phyloP scores from a whole-genome alignment of 192 early-diverging fungal genomes.

The Dissophora globulifera region DNA sequence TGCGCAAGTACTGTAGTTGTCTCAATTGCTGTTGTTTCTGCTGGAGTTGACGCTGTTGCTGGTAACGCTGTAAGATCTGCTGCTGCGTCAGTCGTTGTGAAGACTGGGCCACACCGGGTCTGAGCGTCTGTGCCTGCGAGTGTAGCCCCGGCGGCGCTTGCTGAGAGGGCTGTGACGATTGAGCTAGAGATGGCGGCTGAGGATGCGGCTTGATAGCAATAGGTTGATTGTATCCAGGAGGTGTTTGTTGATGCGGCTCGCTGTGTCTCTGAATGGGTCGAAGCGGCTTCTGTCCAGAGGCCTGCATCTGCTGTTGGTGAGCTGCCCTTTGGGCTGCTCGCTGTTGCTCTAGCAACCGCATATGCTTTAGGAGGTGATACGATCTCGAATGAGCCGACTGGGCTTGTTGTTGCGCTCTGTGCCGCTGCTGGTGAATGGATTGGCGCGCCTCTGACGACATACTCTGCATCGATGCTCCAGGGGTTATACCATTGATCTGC shows the following conservation, averaged over 20 bases:
- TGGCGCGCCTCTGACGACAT: background rate
- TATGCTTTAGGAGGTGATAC: conserved; percentile 49
- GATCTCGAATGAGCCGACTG: conserved; percentile 49
- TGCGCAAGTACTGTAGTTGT: conserved; percentile 38
- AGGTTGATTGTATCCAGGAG: conserved; percentile 27
- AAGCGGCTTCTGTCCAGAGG: conserved; percentile 16
- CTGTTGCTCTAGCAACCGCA: conserved; percentile 47
- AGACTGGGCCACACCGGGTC: background rate
- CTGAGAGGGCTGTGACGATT: conserved; percentile 2
- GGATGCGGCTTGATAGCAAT: conserved; percentile 41
- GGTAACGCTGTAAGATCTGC: conserved; percentile 43
- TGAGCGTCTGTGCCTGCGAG: conserved; percentile 9
- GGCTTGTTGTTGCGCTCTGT: conserved; percentile 50
- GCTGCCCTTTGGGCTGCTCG: conserved; percentile 21
- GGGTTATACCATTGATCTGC: conserved; percentile 4
- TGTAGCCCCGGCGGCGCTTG: conserved; percentile 36
- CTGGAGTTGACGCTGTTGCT: conserved; percentile 49
- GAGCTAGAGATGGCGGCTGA: conserved; percentile 7
- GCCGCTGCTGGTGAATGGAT: conserved; percentile 37
- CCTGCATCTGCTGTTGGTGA: conserved; percentile 28
- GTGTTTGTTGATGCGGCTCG: conserved; percentile 51
- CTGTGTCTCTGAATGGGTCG: conserved; percentile 34
- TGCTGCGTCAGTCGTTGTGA: conserved; percentile 27
- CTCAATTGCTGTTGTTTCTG: conserved; percentile 42
- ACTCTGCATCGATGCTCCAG: background rate